A percentile compares a stretch with the other conserved stretches of the same genome.
These are phyloP conservation scores for Gossypium mustelinum DNA, from an alignment of 345 rosid genomes.

Conservation along the genomic window DNA sequence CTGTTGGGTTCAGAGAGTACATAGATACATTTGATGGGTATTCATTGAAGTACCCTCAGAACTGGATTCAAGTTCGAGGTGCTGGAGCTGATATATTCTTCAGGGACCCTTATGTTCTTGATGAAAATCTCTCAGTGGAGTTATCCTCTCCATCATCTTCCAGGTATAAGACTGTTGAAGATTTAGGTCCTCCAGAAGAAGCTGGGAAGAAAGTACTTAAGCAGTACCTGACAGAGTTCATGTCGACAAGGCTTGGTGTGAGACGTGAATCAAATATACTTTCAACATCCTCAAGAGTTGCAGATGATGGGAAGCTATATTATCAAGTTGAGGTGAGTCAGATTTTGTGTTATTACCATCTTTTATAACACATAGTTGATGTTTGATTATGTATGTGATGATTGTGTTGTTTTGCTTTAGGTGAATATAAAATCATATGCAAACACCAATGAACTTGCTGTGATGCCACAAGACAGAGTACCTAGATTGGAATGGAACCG, in stretches of 20 bases:
- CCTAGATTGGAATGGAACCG: conserved; percentile 86
- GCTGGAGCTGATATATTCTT: conserved; percentile 95
- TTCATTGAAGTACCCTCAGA: conserved; percentile 78
- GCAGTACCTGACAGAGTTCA: conserved; percentile 91
- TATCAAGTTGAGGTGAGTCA: conserved; percentile 79
- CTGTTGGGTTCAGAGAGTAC: conserved; percentile 63
- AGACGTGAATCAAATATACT: conserved; percentile 63
- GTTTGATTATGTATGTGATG: not conserved
- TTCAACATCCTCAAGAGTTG: conserved; percentile 72
- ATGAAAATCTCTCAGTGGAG: conserved; percentile 80
- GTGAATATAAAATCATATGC: conserved; percentile 93
- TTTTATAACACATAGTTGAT: not conserved
- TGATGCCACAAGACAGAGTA: conserved; percentile 84
- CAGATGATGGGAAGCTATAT: conserved; percentile 85
- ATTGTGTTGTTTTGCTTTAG: conserved; percentile 28
- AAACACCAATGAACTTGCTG: conserved; percentile 83
- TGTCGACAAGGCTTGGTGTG: conserved; percentile 94
- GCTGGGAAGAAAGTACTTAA: conserved; percentile 74
- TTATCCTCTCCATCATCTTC: conserved; percentile 95
- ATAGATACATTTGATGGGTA: conserved; percentile 92
- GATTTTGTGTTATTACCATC: not conserved
- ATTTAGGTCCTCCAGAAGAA: conserved; percentile 78
- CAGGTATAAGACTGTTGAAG: conserved; percentile 60
- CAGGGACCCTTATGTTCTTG: conserved; percentile 79
- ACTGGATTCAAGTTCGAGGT: conserved; percentile 89